These are phyloP conservation scores for Monosporascus sp. DNA, from an alignment of 2,329 filamentous ascomycete genomes.

Conservation along the genomic window DNA sequence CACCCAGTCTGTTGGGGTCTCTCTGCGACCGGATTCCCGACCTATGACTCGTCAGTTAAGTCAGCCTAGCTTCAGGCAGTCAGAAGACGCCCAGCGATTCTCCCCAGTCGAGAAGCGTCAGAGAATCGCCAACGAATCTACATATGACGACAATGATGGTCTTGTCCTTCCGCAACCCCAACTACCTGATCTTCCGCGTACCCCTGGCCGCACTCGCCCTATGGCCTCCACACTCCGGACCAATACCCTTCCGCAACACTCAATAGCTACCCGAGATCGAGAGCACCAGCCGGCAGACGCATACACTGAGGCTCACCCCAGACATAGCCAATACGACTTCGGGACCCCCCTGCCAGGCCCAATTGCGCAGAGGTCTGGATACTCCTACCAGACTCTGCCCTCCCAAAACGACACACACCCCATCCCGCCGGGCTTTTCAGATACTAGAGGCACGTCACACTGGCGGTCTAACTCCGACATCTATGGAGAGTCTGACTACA, in stretches of 20 bases:
- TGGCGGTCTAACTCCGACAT: not conserved
- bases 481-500: not conserved
- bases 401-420: conserved; percentile 2
- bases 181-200: conserved; percentile 13
- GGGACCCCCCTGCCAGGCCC: conserved; percentile 2
- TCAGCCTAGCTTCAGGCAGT: conserved; percentile 17
- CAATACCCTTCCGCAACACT: too few relatives aligned
- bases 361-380: too few relatives aligned
- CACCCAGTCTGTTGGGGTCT: conserved; percentile 30
- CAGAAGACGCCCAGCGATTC: conserved; percentile 9
- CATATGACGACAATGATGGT: conserved; percentile 15
- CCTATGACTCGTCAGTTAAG: conserved; percentile 22
- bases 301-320: too few relatives aligned
- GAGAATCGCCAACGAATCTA: conserved; percentile 13
- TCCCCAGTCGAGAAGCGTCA: conserved; percentile 25
- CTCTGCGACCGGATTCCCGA: conserved; percentile 13
- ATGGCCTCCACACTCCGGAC: too few relatives aligned
- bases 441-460: not conserved
- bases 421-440: conserved; percentile 13
- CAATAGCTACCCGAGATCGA: too few relatives aligned
- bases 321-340: conserved; percentile 1
- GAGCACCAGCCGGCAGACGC: too few relatives aligned
- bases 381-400: too few relatives aligned
- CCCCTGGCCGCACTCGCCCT: not conserved
- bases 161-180: conserved; percentile 18